Evolutionary conservation across 2,329 filamentous ascomycete species (phyloP).

Genomic region (Tolypocladium amazonense): DNA sequence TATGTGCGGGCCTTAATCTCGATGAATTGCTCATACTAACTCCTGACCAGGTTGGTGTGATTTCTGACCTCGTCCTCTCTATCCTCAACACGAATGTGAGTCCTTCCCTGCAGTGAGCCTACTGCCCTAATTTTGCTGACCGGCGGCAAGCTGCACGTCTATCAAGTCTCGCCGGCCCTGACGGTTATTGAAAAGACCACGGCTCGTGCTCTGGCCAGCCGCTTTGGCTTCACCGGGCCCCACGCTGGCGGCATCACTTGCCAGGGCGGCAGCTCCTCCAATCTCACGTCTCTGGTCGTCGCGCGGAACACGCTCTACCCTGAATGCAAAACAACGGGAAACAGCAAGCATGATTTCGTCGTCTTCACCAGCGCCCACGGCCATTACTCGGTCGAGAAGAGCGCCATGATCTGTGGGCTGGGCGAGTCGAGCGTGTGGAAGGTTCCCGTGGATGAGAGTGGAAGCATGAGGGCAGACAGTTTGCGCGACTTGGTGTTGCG

Average conservation of each 20-base stretch:
- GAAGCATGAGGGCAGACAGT: constrained; percentile 58
- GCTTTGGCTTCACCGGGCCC: constrained; percentile 68
- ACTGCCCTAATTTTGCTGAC: neutral
- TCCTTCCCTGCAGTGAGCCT: neutral
- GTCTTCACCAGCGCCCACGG: constrained; percentile 85
- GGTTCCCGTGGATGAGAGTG: constrained; percentile 62
- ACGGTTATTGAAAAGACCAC: constrained; percentile 83
- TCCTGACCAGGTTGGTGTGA: constrained; percentile 57
- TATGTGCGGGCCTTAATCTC: constrained; percentile 22
- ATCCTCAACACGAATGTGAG: constrained; percentile 81
- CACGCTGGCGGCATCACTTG: constrained; percentile 65
- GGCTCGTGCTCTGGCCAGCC: constrained; percentile 56
- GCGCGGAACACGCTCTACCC: constrained; percentile 82
- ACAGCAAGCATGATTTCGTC: constrained; percentile 55
- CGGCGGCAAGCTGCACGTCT: constrained; percentile 59
- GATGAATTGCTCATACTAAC: constrained; percentile 3
- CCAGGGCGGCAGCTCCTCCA: constrained; percentile 76
- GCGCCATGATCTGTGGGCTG: constrained; percentile 80
- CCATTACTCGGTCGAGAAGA: constrained; percentile 92
- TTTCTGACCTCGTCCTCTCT: constrained; percentile 74
- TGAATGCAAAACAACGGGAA: constrained; percentile 62
- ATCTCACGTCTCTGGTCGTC: constrained; percentile 74
- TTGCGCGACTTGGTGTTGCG: constrained; percentile 53
- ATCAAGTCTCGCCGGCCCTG: constrained; percentile 82
- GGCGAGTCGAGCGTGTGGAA: constrained; percentile 62